A percentile compares a stretch with the other conserved stretches of the same genome.
These are phyloP conservation scores for Arbutus unedo DNA, from an alignment of 148 eudicot genomes.

Conservation along the genomic window DNA sequence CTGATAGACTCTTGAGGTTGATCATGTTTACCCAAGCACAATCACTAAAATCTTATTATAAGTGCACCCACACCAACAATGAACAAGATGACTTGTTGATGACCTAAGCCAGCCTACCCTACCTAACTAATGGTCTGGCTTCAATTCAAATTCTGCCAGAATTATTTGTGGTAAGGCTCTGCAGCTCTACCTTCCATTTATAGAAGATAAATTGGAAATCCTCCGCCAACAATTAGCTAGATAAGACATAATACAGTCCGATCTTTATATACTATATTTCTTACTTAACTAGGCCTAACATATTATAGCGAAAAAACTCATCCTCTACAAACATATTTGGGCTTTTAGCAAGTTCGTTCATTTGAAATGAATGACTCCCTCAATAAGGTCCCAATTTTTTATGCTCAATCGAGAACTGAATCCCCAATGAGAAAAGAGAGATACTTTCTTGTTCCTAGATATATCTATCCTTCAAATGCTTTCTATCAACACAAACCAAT, in stretches of 20 bases:
- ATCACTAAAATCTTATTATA: background rate
- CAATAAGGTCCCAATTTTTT: background rate
- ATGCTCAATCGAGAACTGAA: background rate
- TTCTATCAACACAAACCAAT: background rate
- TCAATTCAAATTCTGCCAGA: background rate
- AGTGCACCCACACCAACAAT: background rate
- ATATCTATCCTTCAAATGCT: background rate
- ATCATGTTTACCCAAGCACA: background rate
- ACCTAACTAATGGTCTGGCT: background rate
- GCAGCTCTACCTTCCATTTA: background rate
- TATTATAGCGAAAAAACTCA: background rate
- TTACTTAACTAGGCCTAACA: background rate
- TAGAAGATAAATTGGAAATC: background rate
- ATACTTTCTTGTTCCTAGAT: background rate
- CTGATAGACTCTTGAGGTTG: background rate
- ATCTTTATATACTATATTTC: background rate
- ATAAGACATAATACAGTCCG: background rate
- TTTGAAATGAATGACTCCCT: background rate
- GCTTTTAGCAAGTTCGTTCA: background rate
- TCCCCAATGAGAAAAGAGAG: background rate
- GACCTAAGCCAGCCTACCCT: background rate
- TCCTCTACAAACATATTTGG: background rate
- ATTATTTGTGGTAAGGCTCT: background rate
- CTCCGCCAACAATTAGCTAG: background rate
- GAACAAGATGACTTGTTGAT: background rate